Evolutionary conservation across 495 filamentous ascomycete species (phyloP), one percentile per base, ranked within the genome.

Genomic region (Penicillium bovifimosum): DNA sequence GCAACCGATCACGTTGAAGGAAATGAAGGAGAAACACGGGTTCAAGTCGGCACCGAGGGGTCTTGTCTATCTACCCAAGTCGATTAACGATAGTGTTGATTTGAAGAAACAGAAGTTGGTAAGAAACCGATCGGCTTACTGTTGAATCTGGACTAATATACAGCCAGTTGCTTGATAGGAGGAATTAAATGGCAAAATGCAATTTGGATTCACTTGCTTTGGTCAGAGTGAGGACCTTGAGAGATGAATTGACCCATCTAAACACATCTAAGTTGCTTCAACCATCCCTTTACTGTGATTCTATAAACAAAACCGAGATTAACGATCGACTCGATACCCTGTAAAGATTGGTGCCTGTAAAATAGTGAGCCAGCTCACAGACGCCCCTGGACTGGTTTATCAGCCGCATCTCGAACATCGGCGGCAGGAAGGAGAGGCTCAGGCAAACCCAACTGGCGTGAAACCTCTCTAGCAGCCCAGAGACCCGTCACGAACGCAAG

Each of bases 401-500:
- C 49, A 0, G 28, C 34, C 3, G 47, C 51, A 40, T 60, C 60
- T 13, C 50, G 53, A 10, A 43, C 20, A 53, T 63, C 46, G 6
- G 57, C 52, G 31, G 55, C 20, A 13, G 62, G 64, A 8, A 67
- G 46, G 35, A 41, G 18, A 47, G 64, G 64, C 27, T 52, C 34
- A 2, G 53, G 44, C 16, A 67, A 44, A 5, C 50, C 44, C 26
- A 64, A 38, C 13, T 63, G 39, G 16, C 40, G 49, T 27, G 56
- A 44, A 9, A 56, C 42, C 26, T 47, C 55, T 16, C 55, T 34
- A 1, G 62, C 61, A 27, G 64, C 59, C 64, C 62, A 63, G 2
- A 63, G 40, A 1, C 61, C 62, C 0, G 62, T 63, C 27, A 63
- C 58, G 42, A 63, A 62, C 3, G 59, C 64, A 3, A 65, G 50